Base-by-base conservation (phyloP, 139 green algal species). In the Picochlorum costavermella region DNA sequence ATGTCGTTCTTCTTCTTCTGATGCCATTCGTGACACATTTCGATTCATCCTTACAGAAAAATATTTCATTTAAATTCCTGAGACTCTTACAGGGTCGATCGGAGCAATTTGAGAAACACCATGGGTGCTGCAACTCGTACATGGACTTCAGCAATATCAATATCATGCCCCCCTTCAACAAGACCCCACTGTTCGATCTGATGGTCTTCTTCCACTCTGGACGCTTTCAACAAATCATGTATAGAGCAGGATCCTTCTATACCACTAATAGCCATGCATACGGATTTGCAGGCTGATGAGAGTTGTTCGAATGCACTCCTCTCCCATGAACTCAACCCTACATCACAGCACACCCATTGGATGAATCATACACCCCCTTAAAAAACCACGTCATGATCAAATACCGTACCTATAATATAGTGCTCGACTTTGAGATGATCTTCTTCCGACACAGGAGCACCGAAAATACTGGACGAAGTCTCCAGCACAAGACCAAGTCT, bases 131-230 rank as follows among this genome's bases (percentile, higher is more conserved):
- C 58, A 0, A 98, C 68, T 3, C 88, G 72, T 46, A 89, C 88
- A 25, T 61, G 46, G 3, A 88, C 60, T 55, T 97, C 88, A 12
- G 85, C 81, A 44, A 81, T 78, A 65, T 98, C 92, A 9, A 98
- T 77, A 75, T 98, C 92, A 65, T 98, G 92, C 0, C 91, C 92
- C 11, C 92, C 92, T 70, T 98, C 92, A 28, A 98, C 92, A n/a
- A 92, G 63, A 2, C 92, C 92, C 90, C 90, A 97, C 51, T 88
- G 74, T 51, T 87, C 81, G 11, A 90, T 81, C 64, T 96, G 87
- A 5, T 74, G 72, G 2, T 85, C 75, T 77, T 96, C 90, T 71
- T 96, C 90, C 20, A 94, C 26, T 8, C 90, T 73, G 1, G 87
- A 70, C 0, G 75, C 77, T 4, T 36, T 4, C 16, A 96, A 65